These are phyloP conservation scores for Rhexocercosporidium sp. DNA, from an alignment of 2,329 filamentous ascomycete species.

Conservation along the genomic window DNA sequence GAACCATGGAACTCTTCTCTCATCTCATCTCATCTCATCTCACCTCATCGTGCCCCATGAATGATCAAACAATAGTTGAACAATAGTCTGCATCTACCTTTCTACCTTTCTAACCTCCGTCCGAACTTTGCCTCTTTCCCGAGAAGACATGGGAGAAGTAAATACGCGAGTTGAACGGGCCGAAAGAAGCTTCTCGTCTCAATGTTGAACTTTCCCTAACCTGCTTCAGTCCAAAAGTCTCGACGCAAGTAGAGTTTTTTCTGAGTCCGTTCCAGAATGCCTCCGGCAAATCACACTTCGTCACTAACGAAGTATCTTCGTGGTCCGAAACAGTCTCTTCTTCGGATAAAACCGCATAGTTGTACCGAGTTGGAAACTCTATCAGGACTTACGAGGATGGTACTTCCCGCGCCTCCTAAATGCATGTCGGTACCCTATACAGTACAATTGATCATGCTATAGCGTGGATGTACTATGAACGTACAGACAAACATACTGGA, in stretches of 20 bases:
- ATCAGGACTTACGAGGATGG: no score
- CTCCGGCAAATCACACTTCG: background rate
- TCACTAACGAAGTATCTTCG: background rate
- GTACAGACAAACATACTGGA: no score
- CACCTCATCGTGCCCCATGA: background rate
- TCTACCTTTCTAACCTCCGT: background rate
- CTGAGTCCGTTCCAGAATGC: background rate
- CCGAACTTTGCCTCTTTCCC: no score
- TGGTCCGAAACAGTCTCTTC: background rate
- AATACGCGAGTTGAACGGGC: background rate
- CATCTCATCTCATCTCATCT: background rate
- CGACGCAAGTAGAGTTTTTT: background rate
- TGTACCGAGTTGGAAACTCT: no score
- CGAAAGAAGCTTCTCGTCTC: background rate
- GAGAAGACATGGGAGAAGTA: no score
- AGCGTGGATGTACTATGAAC: no score
- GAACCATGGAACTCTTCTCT: background rate
- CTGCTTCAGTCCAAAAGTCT: background rate
- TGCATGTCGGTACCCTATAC: no score
- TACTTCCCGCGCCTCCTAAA: no score
- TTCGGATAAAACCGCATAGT: no score
- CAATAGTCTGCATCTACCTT: background rate
- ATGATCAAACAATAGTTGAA: background rate
- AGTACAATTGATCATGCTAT: no score
- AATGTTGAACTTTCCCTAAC: background rate